Base-by-base conservation (phyloP, 208 protist genomes). In the Trichomonas vaginalis region DNA sequence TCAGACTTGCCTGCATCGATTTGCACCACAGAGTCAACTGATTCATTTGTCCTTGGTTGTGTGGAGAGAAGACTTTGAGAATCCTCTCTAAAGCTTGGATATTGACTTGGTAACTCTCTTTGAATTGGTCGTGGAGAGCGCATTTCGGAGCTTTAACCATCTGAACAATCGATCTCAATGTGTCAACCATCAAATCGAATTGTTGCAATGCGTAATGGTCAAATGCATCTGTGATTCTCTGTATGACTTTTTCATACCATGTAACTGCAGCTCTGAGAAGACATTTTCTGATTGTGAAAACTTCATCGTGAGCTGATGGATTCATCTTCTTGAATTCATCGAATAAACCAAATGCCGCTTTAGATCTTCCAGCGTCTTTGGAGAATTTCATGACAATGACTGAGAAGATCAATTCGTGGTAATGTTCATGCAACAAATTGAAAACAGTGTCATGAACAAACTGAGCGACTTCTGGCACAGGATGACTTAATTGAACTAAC, bases 371-470 rank as follows among this genome's bases (percentile, higher is more conserved):
- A 51, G 17, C 23, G 15, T 51, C 27, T 21, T 56, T 92, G 27
- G 86, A 92, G 12, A 27, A 51, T 32, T 92, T 92, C 27, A 51
- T 35, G 17, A 92, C 86, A 9, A 92, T 56, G 17, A 92, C 27
- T 23, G 45, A 51, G 46, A 92, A 92, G 14, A 92, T 92, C 35
- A 92, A 51, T 92, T 92, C 86, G 46, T 92, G 86, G n/a, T 51
- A 92, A 47, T 92, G 86, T 92, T 92, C 86, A 9, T n/a, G 42
- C 6, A 92, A 32, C 15, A 92, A 32, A 15, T 92, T 40, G 46
- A 27, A 45, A 21, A 92, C 45, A 56, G 46, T 92, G 21, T 35
- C 45, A 51, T 92, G 86, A 39, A 92, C 86, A 92, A 51, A 92
- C 0, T 92, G 15, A 12, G 86, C 23, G 37, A 92, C 86, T 17